Evolutionary conservation across 1,284 basidiomycete genomes (phyloP), one percentile per base, ranked within the genome.

Genomic region (Polyporus tsugae): DNA sequence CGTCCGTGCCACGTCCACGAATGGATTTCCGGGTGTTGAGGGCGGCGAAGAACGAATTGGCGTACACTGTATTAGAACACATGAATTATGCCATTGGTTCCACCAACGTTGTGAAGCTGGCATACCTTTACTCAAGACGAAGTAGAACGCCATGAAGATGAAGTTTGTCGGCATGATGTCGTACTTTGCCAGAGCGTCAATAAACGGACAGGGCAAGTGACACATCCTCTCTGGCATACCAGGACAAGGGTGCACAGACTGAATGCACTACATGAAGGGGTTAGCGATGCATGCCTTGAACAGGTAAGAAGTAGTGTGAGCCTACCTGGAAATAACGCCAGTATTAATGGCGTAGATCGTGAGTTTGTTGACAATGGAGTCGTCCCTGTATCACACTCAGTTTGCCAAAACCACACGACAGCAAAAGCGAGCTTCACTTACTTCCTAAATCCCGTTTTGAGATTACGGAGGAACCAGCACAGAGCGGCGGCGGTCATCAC

Each of bases 61-160:
- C 87, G 74, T 91, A 92, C 46, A 91, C 90, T 91, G 70, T 6
- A 36, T 36, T 19, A 5, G 64, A 60, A 62, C 11, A 49, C 66
- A 35, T 46, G 36, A 66, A 25, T 22, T 38, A 10, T 25, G 15
- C 15, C n/a, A 35, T 35, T 60, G 62, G 65, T 53, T 55, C 55
- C 39, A 52, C 63, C 55, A 39, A n/a, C 19, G n/a, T 17, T 25
- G 42, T 11, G 5, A 19, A 35, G 25, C 25, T 38, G 10, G 55
- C 63, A 73, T 75, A 91, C 90, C 76, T 80, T 91, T 91, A 78
- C 87, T 88, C 66, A 91, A 78, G 62, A 88, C 82, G 71, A 91
- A 90, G 75, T 89, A 91, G 64, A 83, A 82, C 4, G 82, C 82
- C 63, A 87, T 81, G 75, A 89, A 91, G 62, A 88, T 83, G 64